A percentile compares a stretch with the other conserved stretches of the same genome.
phyloP scores from a whole-genome alignment of 805 yeast species.

The Candida maris region DNA sequence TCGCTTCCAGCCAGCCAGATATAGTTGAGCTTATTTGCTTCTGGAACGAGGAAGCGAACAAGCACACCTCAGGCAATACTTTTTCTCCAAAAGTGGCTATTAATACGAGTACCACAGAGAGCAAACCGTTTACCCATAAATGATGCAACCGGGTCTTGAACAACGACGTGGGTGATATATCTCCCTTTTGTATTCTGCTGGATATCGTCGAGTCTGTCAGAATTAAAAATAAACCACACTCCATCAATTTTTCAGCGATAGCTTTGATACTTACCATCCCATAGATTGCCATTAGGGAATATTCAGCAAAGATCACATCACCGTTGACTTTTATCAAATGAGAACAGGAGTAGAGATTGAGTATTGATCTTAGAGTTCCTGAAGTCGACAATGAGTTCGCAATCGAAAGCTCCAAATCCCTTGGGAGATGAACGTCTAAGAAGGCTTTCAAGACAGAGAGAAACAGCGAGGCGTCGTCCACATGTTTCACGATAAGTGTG shows the following conservation, averaged over 20 bases:
- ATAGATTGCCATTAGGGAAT: constrained; percentile 62
- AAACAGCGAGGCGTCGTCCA: constrained; percentile 63
- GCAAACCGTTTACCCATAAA: constrained; percentile 82
- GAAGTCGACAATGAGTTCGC: constrained; percentile 50
- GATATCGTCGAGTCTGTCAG: constrained; percentile 76
- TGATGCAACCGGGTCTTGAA: constrained; percentile 54
- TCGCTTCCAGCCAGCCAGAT: constrained; percentile 56
- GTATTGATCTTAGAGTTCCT: constrained; percentile 58
- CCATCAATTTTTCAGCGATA: constrained; percentile 64
- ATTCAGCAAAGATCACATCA: constrained; percentile 69
- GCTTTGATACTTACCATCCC: constrained; percentile 60
- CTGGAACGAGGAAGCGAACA: constrained; percentile 59
- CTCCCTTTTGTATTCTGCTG: constrained; percentile 60
- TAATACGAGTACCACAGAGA: constrained; percentile 61
- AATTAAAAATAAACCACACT: constrained; percentile 61
- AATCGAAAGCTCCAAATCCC: constrained; percentile 45
- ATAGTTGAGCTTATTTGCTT: constrained; percentile 64
- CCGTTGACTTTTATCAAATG: constrained; percentile 56
- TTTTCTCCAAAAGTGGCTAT: constrained; percentile 61
- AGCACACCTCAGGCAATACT: constrained; percentile 59
- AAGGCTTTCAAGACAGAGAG: constrained; percentile 62
- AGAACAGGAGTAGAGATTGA: constrained; percentile 65
- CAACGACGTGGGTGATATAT: constrained; percentile 45
- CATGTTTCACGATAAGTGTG: constrained; percentile 41
- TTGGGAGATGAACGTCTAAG: constrained; percentile 45